Conservation (phyloP, 441 rosid species). For the Syzygium syzygioides region DNA sequence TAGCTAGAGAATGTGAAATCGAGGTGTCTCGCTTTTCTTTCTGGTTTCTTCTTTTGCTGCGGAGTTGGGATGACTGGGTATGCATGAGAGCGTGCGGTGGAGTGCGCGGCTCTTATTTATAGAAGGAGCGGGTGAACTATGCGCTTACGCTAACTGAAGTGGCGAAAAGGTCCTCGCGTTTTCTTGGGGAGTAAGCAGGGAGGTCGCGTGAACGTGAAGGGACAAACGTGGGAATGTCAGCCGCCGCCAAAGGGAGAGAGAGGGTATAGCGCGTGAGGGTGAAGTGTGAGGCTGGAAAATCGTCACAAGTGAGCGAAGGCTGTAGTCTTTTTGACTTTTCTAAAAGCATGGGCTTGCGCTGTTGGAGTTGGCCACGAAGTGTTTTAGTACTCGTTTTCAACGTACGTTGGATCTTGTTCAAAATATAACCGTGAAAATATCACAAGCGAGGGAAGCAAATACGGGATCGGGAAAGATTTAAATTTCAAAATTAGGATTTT, state of each 20-base stretch:
- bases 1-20: not conserved
- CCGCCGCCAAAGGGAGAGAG: not conserved
- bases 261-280: not conserved
- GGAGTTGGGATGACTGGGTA: not conserved
- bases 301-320: not conserved
- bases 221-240: not conserved
- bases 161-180: not conserved
- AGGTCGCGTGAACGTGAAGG: not conserved
- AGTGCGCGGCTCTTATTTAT: not conserved
- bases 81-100: not conserved
- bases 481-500: accelerated
- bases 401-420: not conserved
- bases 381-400: not conserved
- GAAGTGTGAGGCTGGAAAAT: not conserved
- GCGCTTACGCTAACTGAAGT: not conserved
- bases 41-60: not conserved
- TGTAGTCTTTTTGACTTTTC: conserved; percentile 4
- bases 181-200: not conserved
- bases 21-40: not conserved
- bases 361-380: not conserved
- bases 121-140: not conserved
- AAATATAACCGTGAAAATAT: not conserved
- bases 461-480: accelerated
- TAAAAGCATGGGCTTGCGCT: not conserved
- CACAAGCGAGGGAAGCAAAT: not conserved